Base-by-base conservation (phyloP, 2,329 filamentous ascomycete genomes). In the Cladosporium sp. region DNA sequence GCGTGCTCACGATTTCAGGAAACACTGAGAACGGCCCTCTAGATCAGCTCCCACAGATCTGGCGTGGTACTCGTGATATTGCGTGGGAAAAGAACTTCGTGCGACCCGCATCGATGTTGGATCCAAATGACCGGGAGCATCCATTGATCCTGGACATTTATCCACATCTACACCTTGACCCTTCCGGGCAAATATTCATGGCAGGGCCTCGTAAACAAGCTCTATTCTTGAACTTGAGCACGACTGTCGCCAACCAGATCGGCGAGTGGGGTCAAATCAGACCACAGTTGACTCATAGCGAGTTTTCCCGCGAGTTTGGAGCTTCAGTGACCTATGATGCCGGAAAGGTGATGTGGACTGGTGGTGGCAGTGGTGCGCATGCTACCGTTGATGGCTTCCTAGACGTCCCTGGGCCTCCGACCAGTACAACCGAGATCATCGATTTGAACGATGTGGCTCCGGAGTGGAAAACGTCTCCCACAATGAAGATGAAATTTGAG, bases 261-360 rank as follows among this genome's bases (percentile, higher is more conserved):
- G 35, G 16, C 35, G 7, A 19, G 35, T 19, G 35, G 35, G 13
- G 35, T 3, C 13, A 11, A 4, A 27, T 27, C 22, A 27, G 9
- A 9, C 4, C 4, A 19, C 20, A 25, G 46, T 41, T 25, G 22
- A 33, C 7, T 20, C 46, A 36, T 27, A 13, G 25, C 20, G 25
- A 42, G 42, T 16, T 36, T 12, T 5, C 9, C 9, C 43, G 49
- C n/a, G 42, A 52, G 18, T 42, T 41, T 38, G 49, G 27, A 6
- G 25, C 36, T 13, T 41, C 42, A 7, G 49, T 36, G 11, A 41
- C 18, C 33, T 48, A 52, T 25, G 49, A 52, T 11, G 16, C 13
- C 27, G 49, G 49, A 19, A 52, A 52, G 22, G 43, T 52, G 18
- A 19, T 52, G 7, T 52, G 25, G 18, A 47, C 32, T 3, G 49